Base-by-base conservation (phyloP, 2,329 filamentous ascomycete genomes). In the Rugonectria rugulosa region DNA sequence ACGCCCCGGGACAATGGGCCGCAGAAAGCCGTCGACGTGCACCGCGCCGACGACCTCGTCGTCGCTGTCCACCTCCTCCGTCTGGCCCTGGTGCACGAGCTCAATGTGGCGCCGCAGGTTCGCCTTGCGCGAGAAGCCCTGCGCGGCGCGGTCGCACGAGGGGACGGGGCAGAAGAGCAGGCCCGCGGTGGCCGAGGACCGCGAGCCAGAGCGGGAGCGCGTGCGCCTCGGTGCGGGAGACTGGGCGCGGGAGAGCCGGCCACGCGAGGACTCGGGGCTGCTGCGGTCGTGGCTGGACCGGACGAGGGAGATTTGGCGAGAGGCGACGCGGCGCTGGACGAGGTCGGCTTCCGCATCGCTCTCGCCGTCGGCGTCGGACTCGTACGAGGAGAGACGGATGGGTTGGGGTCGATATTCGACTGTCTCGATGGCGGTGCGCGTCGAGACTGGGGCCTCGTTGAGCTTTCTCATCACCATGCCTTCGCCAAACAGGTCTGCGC, bases 401-500 rank as follows among this genome's bases (percentile, higher is more conserved):
- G 59, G 61, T 15, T 70, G 63, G 0, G 73, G 73, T 10, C 57
- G 67, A 52, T 74, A 74, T 14, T 68, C 67, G 27, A 61, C 57
- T 5, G 63, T 68, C 29, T 60, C 60, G 24, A 71, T 61, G 14
- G 67, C 67, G 4, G 58, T 53, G 1, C 56, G 58, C 7, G 63
- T 62, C 3, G 65, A 61, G 5, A 56, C 51, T 6, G 70, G 68
- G 4, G 62, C 62, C 41, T 78, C 75, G 47, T 69, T 65, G n/a
- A 91, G 74, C 0, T 78, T 84, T 20, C 81, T 79, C 53, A 92
- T 80, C 2, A 77, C 74, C 83, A 95, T 92, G 20, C 82, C 77
- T 72, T 95, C 84, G 0, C 81, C 83, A 64, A 97, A 97, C 0
- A 97, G 76, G 40, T 83, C 77, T 3, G 89, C 85, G 67, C 93